Percentiles rank a stretch among this genome's conserved stretches.
Evolutionary conservation across 2,329 filamentous ascomycete genomes (phyloP).

Genomic region (Sporothrix brunneoviolacea): DNA sequence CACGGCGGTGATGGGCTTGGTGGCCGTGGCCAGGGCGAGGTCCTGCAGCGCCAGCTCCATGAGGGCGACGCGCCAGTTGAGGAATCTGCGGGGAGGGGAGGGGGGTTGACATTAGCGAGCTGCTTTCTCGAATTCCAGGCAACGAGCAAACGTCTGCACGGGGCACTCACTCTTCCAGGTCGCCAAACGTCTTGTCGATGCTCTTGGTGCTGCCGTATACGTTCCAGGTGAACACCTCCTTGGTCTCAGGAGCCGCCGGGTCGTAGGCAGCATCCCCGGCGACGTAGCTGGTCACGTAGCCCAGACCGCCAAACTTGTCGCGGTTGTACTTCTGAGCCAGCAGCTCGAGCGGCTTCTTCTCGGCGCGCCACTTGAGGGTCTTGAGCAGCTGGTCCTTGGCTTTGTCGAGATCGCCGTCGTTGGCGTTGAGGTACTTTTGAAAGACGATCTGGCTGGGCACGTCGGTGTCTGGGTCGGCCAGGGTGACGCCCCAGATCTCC

Average conservation of each 20-base stretch:
- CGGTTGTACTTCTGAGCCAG: constrained; percentile 58
- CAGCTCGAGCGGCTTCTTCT: constrained; percentile 63
- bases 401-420: constrained; percentile 65
- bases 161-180: constrained; percentile 65
- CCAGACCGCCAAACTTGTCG: constrained; percentile 68
- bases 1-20: constrained; percentile 63
- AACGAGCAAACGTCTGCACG: too few species aligned
- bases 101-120: not conserved
- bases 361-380: constrained; percentile 77
- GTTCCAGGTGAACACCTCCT: constrained; percentile 80
- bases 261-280: constrained; percentile 40
- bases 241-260: constrained; percentile 29
- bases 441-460: constrained; percentile 76
- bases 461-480: constrained; percentile 47
- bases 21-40: constrained; percentile 64
- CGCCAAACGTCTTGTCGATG: constrained; percentile 71
- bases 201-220: constrained; percentile 85
- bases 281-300: constrained; percentile 68
- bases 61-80: constrained; percentile 81
- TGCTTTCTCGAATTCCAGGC: too few species aligned
- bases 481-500: constrained; percentile 82
- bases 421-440: constrained; percentile 91
- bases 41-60: constrained; percentile 81
- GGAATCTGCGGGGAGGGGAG: constrained; percentile 53
- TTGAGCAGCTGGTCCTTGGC: constrained; percentile 72